Evolutionary conservation across 2,329 filamentous ascomycete genomes (phyloP).

Genomic region (Coniella lustricola): DNA sequence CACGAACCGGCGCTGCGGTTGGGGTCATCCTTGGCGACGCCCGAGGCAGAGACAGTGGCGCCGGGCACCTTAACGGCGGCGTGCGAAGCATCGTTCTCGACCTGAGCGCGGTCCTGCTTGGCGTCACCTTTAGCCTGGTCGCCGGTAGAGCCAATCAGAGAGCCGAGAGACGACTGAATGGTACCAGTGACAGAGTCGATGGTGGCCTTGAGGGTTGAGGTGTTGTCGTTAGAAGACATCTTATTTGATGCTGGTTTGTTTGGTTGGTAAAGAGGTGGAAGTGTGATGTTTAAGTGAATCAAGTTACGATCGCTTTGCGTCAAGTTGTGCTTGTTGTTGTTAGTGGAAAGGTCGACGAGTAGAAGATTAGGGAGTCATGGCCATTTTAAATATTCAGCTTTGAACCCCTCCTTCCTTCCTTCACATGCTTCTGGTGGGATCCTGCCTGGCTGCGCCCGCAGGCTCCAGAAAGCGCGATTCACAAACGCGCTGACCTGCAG

Average conservation of each 20-base stretch:
- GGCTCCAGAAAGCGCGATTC: no score
- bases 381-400: background rate
- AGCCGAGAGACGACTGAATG: constrained; percentile 65
- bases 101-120: constrained; percentile 57
- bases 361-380: background rate
- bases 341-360: background rate
- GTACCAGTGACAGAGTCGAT: constrained; percentile 66
- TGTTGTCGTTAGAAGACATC: constrained; percentile 38
- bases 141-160: constrained; percentile 62
- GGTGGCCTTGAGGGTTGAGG: constrained; percentile 75
- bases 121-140: constrained; percentile 60
- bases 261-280: constrained; percentile 18
- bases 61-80: constrained; percentile 68
- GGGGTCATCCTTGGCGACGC: constrained; percentile 62
- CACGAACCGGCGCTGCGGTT: constrained; percentile 67
- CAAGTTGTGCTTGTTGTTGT: background rate
- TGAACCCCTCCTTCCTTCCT: background rate
- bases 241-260: constrained; percentile 22
- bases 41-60: constrained; percentile 62
- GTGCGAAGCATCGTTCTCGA: constrained; percentile 69
- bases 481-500: no score
- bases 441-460: no score
- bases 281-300: constrained; percentile 14
- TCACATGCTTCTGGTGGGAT: background rate
- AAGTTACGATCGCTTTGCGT: background rate